A percentile compares a stretch with the other conserved stretches of the same genome.
Conservation (phyloP, 106 monocot species). For the Apostasia ramifera region DNA sequence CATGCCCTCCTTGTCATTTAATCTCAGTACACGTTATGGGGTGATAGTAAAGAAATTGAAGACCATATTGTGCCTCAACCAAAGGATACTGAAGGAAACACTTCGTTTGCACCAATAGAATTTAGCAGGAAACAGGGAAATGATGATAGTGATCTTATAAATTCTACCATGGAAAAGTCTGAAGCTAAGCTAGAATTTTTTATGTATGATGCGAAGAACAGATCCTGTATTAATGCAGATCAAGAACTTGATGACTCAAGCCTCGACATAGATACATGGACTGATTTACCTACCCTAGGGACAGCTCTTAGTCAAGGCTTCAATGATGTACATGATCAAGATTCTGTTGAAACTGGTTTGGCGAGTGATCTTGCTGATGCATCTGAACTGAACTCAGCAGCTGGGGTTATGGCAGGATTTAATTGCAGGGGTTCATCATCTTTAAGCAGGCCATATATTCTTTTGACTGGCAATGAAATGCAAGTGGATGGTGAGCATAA, state of each 20-base stretch:
- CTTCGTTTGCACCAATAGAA: constrained; percentile 14
- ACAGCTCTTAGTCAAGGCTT: constrained; percentile 24
- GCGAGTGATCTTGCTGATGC: constrained; percentile 10
- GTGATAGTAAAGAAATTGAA: constrained; percentile 45
- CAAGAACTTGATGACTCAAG: constrained; percentile 26
- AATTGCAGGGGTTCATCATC: constrained; percentile 1
- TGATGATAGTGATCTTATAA: constrained; percentile 10
- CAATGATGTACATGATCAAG: constrained; percentile 19
- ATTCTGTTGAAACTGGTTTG: constrained; percentile 14
- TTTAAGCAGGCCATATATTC: constrained; percentile 15
- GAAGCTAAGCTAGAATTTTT: constrained; percentile 24
- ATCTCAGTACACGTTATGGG: constrained; percentile 44
- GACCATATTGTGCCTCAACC: constrained; percentile 74
- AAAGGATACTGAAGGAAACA: constrained; percentile 28
- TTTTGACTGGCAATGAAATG: constrained; percentile 25
- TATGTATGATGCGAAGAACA: constrained; percentile 19
- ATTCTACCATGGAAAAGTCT: constrained; percentile 19
- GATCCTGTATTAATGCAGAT: constrained; percentile 17
- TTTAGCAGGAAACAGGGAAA: constrained; percentile 28
- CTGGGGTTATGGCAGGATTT: constrained; percentile 21
- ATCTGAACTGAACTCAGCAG: constrained; percentile 15
- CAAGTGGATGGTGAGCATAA: constrained; percentile 37
- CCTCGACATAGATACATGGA: constrained; percentile 63
- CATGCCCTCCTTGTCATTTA: too few species aligned
- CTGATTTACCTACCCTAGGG: constrained; percentile 57